Percentiles rank a stretch among this genome's conserved stretches.
Conservation (phyloP, 352 stramenopile genomes). For the Phytophthora litchii region DNA sequence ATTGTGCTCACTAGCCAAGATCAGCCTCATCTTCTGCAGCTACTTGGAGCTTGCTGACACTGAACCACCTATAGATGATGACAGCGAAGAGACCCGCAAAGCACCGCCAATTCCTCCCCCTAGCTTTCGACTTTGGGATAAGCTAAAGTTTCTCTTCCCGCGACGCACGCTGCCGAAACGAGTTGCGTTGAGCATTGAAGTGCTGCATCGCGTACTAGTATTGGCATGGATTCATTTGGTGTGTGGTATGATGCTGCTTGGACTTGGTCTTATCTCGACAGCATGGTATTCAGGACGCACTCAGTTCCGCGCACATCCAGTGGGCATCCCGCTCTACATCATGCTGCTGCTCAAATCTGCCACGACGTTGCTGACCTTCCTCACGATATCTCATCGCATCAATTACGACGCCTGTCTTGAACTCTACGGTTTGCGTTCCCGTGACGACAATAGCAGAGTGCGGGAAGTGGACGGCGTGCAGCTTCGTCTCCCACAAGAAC, state of each 20-base stretch:
- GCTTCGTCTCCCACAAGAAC: slow-evolving; percentile 39
- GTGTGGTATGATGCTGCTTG: slow-evolving; percentile 55
- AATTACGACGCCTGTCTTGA: slow-evolving; percentile 66
- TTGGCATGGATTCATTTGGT: slow-evolving; percentile 75
- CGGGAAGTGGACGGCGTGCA: slow-evolving; percentile 33
- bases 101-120: slow-evolving; percentile 19
- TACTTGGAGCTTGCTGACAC: slow-evolving; percentile 75
- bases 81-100: slow-evolving; percentile 10
- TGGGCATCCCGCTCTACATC: slow-evolving; percentile 69
- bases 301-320: slow-evolving; percentile 51
- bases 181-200: slow-evolving; percentile 66
- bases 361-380: slow-evolving; percentile 57
- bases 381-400: slow-evolving; percentile 63
- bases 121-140: slow-evolving; percentile 51
- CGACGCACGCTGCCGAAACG: slow-evolving; percentile 69
- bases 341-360: slow-evolving; percentile 64
- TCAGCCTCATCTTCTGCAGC: slow-evolving; percentile 70
- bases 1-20: slow-evolving; percentile 59
- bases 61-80: slow-evolving; percentile 42
- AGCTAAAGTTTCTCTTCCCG: slow-evolving; percentile 70
- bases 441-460: slow-evolving; percentile 34
- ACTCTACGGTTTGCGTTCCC: slow-evolving; percentile 44
- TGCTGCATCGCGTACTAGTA: slow-evolving; percentile 70
- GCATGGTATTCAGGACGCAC: slow-evolving; percentile 47
- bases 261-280: slow-evolving; percentile 53